Conservation (phyloP, 768 basidiomycete genomes). For the Tubosaeta brunneosetosa region DNA sequence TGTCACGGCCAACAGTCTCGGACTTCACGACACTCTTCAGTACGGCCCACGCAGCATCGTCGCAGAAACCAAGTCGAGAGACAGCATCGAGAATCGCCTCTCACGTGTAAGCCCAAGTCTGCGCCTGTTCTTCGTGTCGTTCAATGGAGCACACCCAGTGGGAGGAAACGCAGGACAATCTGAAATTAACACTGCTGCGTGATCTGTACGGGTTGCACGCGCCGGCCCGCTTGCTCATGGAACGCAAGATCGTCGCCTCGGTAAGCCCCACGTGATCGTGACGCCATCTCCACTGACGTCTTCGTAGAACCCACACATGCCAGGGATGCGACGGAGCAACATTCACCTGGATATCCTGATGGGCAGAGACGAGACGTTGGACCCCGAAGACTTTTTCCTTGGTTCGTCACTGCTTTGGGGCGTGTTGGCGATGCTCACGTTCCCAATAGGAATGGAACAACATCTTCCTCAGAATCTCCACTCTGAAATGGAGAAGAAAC, state of each 20-base stretch:
- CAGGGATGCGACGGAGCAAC: slow-evolving; percentile 64
- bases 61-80: slow-evolving; percentile 60
- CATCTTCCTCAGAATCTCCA: slow-evolving; percentile 53
- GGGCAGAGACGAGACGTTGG: slow-evolving; percentile 85
- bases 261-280: slow-evolving; percentile 36
- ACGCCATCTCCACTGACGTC: not conserved
- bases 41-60: slow-evolving; percentile 83
- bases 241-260: slow-evolving; percentile 75
- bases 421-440: slow-evolving; percentile 2
- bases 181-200: slow-evolving; percentile 80
- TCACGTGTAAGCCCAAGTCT: slow-evolving; percentile 55
- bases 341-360: slow-evolving; percentile 88
- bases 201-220: slow-evolving; percentile 83
- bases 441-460: slow-evolving; percentile 47
- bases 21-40: slow-evolving; percentile 83
- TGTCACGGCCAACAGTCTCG: slow-evolving; percentile 68
- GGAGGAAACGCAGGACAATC: slow-evolving; percentile 87
- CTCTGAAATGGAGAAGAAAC: slow-evolving; percentile 61
- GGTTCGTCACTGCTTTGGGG: slow-evolving; percentile 41
- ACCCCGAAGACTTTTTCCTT: slow-evolving; percentile 73
- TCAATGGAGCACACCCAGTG: slow-evolving; percentile 51
- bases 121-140: not conserved
- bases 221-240: slow-evolving; percentile 90
- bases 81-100: slow-evolving; percentile 63
- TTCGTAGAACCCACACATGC: slow-evolving; percentile 60